phyloP scores from a whole-genome alignment of 2,329 filamentous ascomycete genomes.

The Penicillium sclerotigenum region DNA sequence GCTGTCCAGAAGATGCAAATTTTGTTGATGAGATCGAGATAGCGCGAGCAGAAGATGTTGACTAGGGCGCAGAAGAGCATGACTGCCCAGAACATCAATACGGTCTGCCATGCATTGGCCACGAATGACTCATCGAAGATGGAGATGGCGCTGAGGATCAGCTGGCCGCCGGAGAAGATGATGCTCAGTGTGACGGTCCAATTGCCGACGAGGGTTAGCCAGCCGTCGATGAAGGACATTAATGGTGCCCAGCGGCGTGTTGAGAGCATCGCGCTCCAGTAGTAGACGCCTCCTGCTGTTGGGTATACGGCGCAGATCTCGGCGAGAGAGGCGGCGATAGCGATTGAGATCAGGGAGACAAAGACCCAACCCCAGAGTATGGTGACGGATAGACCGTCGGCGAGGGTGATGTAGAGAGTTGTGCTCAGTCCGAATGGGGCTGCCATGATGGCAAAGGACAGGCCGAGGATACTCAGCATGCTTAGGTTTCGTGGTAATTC shows the following conservation, averaged over 20 bases:
- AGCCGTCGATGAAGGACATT: slow-evolving; percentile 67
- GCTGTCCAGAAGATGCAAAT: slow-evolving; percentile 71
- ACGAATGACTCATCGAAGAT: slow-evolving; percentile 68
- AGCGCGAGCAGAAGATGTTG: slow-evolving; percentile 62
- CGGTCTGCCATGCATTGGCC: slow-evolving; percentile 65
- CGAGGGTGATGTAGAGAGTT: slow-evolving; percentile 65
- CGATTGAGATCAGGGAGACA: slow-evolving; percentile 61
- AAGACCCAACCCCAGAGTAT: slow-evolving; percentile 69
- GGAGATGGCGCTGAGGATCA: slow-evolving; percentile 65
- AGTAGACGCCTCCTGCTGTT: slow-evolving; percentile 68
- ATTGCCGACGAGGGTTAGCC: slow-evolving; percentile 69
- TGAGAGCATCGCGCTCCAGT: slow-evolving; percentile 67
- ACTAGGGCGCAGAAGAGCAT: slow-evolving; percentile 63
- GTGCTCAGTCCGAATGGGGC: slow-evolving; percentile 66
- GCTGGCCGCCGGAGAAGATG: slow-evolving; percentile 69
- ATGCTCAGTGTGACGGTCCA: slow-evolving; percentile 67
- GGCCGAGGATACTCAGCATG: slow-evolving; percentile 67
- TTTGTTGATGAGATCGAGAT: slow-evolving; percentile 68
- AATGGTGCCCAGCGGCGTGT: slow-evolving; percentile 64
- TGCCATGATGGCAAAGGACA: slow-evolving; percentile 74
- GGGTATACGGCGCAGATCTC: slow-evolving; percentile 69
- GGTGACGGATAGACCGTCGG: slow-evolving; percentile 66
- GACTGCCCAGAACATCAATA: slow-evolving; percentile 69
- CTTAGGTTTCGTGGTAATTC: slow-evolving; percentile 65
- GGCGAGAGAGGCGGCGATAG: slow-evolving; percentile 63